Percentiles rank a stretch among this genome's conserved stretches.
Conservation (phyloP, 345 rosid species). For the Eucalyptus marginata region DNA sequence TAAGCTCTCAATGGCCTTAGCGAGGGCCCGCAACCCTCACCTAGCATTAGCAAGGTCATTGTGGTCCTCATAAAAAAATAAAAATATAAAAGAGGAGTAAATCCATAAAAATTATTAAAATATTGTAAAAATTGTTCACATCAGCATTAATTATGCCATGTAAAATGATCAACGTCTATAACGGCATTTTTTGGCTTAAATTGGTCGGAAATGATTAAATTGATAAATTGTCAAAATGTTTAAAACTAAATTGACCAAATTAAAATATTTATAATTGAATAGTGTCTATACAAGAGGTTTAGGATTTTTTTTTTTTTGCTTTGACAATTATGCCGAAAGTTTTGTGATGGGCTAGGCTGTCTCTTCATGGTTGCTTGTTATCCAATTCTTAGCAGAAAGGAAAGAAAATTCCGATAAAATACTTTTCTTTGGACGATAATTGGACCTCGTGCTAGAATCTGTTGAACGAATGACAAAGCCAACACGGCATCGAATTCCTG, state of each 20-base stretch:
- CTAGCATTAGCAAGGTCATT: not conserved
- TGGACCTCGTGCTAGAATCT: not conserved
- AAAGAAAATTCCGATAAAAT: not conserved
- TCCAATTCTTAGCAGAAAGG: not conserved
- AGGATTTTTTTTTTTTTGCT: not conserved
- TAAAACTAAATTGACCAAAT: not conserved
- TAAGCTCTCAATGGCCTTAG: not conserved
- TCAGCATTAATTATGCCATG: accelerated
- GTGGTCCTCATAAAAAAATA: not conserved
- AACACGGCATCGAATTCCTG: not conserved
- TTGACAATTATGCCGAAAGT: not conserved
- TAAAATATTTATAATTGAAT: not conserved
- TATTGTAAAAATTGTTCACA: not conserved
- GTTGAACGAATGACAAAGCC: not conserved
- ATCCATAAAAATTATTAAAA: not conserved
- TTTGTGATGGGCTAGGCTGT: not conserved
- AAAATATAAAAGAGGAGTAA: not conserved
- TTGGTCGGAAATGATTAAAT: not conserved
- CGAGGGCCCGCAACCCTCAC: not conserved
- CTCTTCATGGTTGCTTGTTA: not conserved
- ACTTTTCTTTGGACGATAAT: not conserved
- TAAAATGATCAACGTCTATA: accelerated
- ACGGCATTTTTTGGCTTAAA: not conserved
- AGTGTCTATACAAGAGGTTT: accelerated
- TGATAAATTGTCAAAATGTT: not conserved